A percentile compares a stretch with the other conserved stretches of the same genome.
These are phyloP conservation scores for Fusarium nematophilum DNA, from an alignment of 2,329 filamentous ascomycete species.

Conservation along the genomic window DNA sequence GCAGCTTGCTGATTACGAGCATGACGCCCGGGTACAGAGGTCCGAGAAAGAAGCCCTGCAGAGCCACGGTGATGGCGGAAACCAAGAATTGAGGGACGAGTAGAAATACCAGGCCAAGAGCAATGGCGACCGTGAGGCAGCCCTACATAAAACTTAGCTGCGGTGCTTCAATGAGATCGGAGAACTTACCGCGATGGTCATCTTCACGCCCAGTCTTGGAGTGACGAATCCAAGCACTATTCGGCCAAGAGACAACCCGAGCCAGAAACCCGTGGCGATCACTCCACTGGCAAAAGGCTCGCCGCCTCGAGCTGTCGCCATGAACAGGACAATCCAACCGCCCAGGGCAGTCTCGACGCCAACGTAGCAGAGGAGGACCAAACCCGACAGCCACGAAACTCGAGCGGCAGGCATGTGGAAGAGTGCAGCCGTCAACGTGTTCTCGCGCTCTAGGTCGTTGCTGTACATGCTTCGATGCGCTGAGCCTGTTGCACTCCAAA, in stretches of 20 bases:
- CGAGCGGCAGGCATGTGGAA: not conserved
- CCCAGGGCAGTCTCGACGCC: conserved; percentile 6
- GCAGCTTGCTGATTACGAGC: not conserved
- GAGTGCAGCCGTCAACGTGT: not conserved
- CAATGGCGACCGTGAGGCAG: not conserved
- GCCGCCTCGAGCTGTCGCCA: not conserved
- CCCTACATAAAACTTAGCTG: no score
- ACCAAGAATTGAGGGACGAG: not conserved
- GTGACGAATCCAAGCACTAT: not conserved
- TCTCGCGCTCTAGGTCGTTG: not conserved
- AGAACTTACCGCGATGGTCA: not conserved
- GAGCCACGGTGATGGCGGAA: not conserved
- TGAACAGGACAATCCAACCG: conserved; percentile 4
- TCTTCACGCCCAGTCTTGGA: not conserved
- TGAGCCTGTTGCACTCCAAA: no score
- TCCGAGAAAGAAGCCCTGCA: not conserved
- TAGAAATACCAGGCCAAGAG: not conserved
- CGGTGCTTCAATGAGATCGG: no score
- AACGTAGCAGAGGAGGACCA: not conserved
- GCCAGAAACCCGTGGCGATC: not conserved
- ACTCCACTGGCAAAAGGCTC: conserved; percentile 5
- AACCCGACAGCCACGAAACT: conserved; percentile 3
- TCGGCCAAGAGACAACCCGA: not conserved
- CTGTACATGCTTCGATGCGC: no score
- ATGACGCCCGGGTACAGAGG: not conserved